Evolutionary conservation across 2,329 filamentous ascomycete genomes (phyloP).

Genomic region (Ceratocystis smalleyi): DNA sequence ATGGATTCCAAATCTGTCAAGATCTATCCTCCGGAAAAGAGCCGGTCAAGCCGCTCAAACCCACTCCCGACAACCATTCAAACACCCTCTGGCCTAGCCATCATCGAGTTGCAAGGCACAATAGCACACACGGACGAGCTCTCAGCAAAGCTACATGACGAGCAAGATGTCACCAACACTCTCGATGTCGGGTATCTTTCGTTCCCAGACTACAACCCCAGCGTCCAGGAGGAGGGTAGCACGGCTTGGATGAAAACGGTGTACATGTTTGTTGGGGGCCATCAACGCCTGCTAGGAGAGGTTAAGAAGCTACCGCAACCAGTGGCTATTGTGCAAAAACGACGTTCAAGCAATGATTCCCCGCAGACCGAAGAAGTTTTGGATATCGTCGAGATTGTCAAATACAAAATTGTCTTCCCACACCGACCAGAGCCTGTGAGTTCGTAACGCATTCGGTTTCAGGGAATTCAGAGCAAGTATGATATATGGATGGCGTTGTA

Average conservation of each 20-base stretch:
- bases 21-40: constrained; percentile 27
- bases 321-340: constrained; percentile 59
- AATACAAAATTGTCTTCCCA: constrained; percentile 74
- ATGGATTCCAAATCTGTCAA: constrained; percentile 19
- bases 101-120: constrained; percentile 83
- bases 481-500: background rate
- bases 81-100: constrained; percentile 74
- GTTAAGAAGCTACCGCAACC: constrained; percentile 72
- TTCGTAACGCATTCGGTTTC: background rate
- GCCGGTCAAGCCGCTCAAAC: constrained; percentile 21
- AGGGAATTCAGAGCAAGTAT: background rate
- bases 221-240: constrained; percentile 32
- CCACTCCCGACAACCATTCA: constrained; percentile 71
- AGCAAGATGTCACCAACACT: constrained; percentile 13
- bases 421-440: constrained; percentile 73
- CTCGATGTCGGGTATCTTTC: constrained; percentile 55
- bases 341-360: constrained; percentile 30
- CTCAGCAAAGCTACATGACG: constrained; percentile 28
- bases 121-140: constrained; percentile 45
- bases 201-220: constrained; percentile 58
- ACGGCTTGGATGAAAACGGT: constrained; percentile 80
- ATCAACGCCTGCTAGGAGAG: constrained; percentile 80
- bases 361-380: constrained; percentile 34
- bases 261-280: constrained; percentile 72
- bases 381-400: constrained; percentile 76